phyloP scores from a whole-genome alignment of 495 filamentous ascomycete genomes.

The Penicillium odoratum region DNA sequence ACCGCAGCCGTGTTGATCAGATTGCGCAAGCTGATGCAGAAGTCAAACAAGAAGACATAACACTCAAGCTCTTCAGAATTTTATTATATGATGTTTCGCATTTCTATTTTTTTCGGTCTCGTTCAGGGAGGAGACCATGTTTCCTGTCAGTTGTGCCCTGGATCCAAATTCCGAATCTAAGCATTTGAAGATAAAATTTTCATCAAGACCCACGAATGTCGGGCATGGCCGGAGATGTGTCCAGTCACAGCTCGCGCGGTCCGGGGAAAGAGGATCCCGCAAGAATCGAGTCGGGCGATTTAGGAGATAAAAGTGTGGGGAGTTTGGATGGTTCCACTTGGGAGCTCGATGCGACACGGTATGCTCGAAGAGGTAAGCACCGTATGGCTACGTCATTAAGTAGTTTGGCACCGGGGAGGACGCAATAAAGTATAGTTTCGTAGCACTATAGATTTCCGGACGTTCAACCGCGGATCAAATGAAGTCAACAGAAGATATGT shows the following conservation, averaged over 20 bases:
- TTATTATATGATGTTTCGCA: background rate
- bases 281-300: conserved; percentile 23
- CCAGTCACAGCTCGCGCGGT: conserved; percentile 12
- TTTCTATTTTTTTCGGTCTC: background rate
- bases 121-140: conserved; percentile 6
- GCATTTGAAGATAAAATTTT: background rate
- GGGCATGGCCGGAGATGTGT: conserved; percentile 16
- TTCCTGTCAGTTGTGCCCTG: conserved; percentile 5
- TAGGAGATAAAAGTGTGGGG: conserved; percentile 23
- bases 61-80: background rate
- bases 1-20: background rate
- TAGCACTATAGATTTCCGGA: background rate
- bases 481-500: background rate
- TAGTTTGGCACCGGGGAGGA: conserved; percentile 1
- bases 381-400: conserved; percentile 10
- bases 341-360: conserved; percentile 3
- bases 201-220: conserved; percentile 17
- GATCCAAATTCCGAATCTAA: background rate
- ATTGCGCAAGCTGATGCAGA: background rate
- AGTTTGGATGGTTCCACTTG: conserved; percentile 11
- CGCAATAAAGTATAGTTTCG: background rate
- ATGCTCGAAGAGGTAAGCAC: conserved; percentile 1
- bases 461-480: background rate
- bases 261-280: conserved; percentile 12
- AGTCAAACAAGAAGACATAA: background rate